A percentile compares a stretch with the other conserved stretches of the same genome.
These are phyloP conservation scores for Chiua sp. DNA, from an alignment of 1,284 basidiomycete species.

Conservation along the genomic window DNA sequence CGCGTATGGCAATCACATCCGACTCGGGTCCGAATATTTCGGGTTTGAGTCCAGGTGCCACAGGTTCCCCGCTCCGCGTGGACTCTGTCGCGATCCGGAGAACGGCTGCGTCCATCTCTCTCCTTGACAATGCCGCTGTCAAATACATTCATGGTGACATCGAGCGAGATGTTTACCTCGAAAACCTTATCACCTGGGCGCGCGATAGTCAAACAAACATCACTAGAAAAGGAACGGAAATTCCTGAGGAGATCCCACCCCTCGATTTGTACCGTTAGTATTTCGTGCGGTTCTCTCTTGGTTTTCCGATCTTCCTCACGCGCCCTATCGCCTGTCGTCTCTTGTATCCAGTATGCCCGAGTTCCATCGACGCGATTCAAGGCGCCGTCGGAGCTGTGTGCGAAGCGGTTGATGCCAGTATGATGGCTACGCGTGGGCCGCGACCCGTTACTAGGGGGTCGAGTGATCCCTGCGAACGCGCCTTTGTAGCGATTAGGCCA, in stretches of 20 bases:
- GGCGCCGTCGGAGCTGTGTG: constrained; percentile 83
- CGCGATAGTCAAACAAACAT: constrained; percentile 72
- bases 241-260: constrained; percentile 74
- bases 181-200: constrained; percentile 66
- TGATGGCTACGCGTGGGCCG: constrained; percentile 50
- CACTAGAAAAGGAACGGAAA: constrained; percentile 71
- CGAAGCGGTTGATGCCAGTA: constrained; percentile 80
- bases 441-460: not conserved
- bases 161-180: constrained; percentile 69
- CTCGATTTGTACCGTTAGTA: constrained; percentile 85
- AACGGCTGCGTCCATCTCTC: constrained; percentile 57
- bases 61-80: constrained; percentile 21
- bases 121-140: constrained; percentile 67
- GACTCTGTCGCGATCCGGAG: constrained; percentile 49
- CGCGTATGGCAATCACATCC: constrained; percentile 54
- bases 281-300: not conserved
- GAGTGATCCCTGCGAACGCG: constrained; percentile 44
- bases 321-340: not conserved
- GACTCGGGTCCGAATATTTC: not conserved
- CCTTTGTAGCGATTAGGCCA: constrained; percentile 86
- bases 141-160: constrained; percentile 78
- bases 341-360: constrained; percentile 63
- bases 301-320: not conserved
- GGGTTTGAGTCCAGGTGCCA: not conserved
- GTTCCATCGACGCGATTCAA: constrained; percentile 74